Conservation (phyloP, 179 eudicot species). For the Nepenthes alata region DNA sequence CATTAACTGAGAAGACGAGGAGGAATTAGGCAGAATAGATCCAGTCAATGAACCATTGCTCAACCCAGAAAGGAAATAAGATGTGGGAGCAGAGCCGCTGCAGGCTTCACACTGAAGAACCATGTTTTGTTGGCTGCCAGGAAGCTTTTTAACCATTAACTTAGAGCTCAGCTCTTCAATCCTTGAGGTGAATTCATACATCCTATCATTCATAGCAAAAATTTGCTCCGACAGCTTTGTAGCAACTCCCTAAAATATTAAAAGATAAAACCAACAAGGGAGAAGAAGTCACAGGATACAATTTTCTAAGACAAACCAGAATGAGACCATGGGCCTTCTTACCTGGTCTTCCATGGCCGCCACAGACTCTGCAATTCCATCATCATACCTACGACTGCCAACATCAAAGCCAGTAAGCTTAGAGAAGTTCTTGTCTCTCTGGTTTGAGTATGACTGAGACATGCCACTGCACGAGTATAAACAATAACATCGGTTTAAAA, state of each 20-base stretch:
- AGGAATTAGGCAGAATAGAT: conserved; percentile 40
- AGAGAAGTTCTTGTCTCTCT: conserved; percentile 36
- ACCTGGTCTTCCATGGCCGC: conserved; percentile 25
- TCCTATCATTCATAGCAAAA: conserved; percentile 59
- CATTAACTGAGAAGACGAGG: conserved; percentile 58
- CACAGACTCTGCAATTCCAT: conserved; percentile 28
- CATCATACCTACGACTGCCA: conserved; percentile 32
- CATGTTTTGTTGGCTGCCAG: conserved; percentile 47
- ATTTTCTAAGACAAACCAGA: background rate
- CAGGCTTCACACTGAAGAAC: conserved; percentile 48
- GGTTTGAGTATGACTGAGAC: conserved; percentile 60
- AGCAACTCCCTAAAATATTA: conserved; percentile 37
- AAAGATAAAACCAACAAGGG: background rate
- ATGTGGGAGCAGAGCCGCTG: conserved; percentile 70
- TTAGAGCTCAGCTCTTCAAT: conserved; percentile 71
- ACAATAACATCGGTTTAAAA: conserved; percentile 1
- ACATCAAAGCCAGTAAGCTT: conserved; percentile 28
- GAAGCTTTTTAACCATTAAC: conserved; percentile 28
- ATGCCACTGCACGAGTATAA: conserved; percentile 35
- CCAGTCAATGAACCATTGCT: conserved; percentile 66
- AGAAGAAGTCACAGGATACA: background rate
- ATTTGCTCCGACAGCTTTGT: conserved; percentile 74
- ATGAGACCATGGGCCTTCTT: background rate
- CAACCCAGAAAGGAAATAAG: conserved; percentile 60
- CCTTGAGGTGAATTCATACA: conserved; percentile 67